Conservation (phyloP, 2,329 filamentous ascomycete species). For the Fusarium hostae region DNA sequence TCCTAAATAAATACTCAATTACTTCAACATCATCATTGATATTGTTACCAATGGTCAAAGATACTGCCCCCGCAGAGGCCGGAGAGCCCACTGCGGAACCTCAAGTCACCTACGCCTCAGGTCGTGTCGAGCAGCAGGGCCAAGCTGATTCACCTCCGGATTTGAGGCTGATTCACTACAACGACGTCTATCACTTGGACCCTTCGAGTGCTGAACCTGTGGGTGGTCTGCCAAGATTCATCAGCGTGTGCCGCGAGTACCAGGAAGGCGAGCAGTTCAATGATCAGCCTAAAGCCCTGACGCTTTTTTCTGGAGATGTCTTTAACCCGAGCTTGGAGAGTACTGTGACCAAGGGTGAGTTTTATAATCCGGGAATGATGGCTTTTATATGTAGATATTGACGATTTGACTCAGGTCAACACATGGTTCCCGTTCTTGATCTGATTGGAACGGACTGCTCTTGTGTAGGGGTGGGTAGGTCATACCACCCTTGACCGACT, state of each 20-base stretch:
- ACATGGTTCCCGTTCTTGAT: slow-evolving; percentile 91
- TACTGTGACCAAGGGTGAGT: slow-evolving; percentile 82
- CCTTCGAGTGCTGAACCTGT: slow-evolving; percentile 79
- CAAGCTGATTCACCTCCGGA: slow-evolving; percentile 62
- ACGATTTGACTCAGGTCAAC: slow-evolving; percentile 62
- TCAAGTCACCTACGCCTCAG: slow-evolving; percentile 44
- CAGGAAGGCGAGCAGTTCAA: slow-evolving; percentile 68
- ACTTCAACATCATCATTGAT: neutral
- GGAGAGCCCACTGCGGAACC: slow-evolving; percentile 43
- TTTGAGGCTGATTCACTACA: slow-evolving; percentile 87
- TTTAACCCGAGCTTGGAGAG: slow-evolving; percentile 93
- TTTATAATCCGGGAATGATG: neutral
- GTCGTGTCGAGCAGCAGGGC: slow-evolving; percentile 33
- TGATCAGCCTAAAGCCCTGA: slow-evolving; percentile 74
- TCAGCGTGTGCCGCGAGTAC: slow-evolving; percentile 81
- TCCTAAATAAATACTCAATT: neutral
- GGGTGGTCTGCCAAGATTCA: slow-evolving; percentile 83
- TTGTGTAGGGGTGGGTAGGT: slow-evolving; percentile 77
- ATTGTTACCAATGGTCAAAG: slow-evolving; percentile 33
- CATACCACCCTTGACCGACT: slow-evolving; percentile 28
- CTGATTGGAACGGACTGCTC: slow-evolving; percentile 79
- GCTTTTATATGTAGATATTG: neutral
- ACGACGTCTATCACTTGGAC: slow-evolving; percentile 94
- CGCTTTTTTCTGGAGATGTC: slow-evolving; percentile 90
- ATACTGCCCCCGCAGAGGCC: slow-evolving; percentile 20